phyloP scores from a whole-genome alignment of 75 land plant species.

The Picea glauca region DNA sequence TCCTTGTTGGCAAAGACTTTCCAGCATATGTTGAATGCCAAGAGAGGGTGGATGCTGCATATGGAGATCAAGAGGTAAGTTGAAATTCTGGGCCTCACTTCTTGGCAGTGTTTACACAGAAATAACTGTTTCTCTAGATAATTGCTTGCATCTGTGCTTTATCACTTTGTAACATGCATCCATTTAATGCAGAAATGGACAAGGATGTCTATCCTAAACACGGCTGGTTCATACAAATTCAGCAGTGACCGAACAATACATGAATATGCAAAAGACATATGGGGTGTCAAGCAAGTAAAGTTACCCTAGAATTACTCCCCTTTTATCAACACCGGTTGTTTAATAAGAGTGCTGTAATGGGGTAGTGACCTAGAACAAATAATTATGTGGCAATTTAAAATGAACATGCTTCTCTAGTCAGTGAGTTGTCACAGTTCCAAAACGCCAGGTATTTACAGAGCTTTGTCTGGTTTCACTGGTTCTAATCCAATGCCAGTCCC shows the following conservation, averaged over 20 bases:
- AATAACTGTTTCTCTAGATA: neutral
- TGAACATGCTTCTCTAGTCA: no score
- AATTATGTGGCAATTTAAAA: neutral
- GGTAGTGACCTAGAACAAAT: neutral
- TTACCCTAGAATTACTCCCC: slow-evolving; percentile 24
- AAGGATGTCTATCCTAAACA: slow-evolving; percentile 91
- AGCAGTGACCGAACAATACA: slow-evolving; percentile 99
- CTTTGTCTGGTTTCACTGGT: neutral
- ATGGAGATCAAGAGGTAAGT: slow-evolving; percentile 66
- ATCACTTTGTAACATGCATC: neutral
- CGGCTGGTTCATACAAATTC: slow-evolving; percentile 90
- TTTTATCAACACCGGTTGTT: no score
- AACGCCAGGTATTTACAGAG: neutral
- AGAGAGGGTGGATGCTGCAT: slow-evolving; percentile 82
- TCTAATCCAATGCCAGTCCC: slow-evolving; percentile 4
- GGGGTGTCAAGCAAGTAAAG: slow-evolving; percentile 62
- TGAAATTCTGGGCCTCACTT: neutral
- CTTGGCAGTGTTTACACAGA: neutral
- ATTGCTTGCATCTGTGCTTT: neutral
- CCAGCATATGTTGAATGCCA: slow-evolving; percentile 92
- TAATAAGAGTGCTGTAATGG: neutral
- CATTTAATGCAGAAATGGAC: slow-evolving; percentile 85
- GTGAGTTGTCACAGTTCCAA: neutral
- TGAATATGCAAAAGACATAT: slow-evolving; percentile 92
- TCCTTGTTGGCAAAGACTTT: slow-evolving; percentile 93